These are phyloP conservation scores for Phialophora tarda DNA, from an alignment of 2,329 filamentous ascomycete species.

Conservation along the genomic window DNA sequence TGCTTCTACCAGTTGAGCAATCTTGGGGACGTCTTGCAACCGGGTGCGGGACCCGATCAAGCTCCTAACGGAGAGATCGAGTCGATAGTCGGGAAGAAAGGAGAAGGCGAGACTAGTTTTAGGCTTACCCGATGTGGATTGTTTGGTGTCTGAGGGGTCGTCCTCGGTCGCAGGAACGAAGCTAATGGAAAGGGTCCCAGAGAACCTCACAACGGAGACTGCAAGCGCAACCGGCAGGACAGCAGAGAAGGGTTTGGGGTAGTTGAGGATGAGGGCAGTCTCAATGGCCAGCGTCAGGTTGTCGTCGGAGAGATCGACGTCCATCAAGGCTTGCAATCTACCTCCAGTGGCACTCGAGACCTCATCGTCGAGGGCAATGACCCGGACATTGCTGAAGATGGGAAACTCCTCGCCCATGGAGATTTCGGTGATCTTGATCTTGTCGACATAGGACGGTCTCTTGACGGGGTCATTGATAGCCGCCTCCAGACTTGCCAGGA, in stretches of 20 bases:
- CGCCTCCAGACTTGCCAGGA: constrained; percentile 81
- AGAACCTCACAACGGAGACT: constrained; percentile 91
- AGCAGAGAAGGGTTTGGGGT: constrained; percentile 85
- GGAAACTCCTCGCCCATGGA: constrained; percentile 96
- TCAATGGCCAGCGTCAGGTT: constrained; percentile 94
- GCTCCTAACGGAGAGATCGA: constrained; percentile 68
- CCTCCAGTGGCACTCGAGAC: constrained; percentile 64
- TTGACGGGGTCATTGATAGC: constrained; percentile 85
- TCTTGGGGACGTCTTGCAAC: constrained; percentile 70
- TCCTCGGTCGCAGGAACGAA: constrained; percentile 73
- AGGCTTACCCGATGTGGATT: constrained; percentile 60
- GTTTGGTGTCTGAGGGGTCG: constrained; percentile 39
- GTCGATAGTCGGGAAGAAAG: constrained; percentile 70
- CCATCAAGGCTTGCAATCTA: constrained; percentile 89
- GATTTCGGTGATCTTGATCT: constrained; percentile 92
- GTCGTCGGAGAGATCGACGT: constrained; percentile 89
- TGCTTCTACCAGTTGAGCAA: constrained; percentile 68
- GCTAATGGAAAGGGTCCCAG: constrained; percentile 88
- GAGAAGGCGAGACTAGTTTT: constrained; percentile 90
- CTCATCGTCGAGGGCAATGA: constrained; percentile 75
- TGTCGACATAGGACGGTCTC: constrained; percentile 88
- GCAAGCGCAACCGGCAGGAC: constrained; percentile 89
- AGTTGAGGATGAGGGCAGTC: constrained; percentile 92
- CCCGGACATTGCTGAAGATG: constrained; percentile 96
- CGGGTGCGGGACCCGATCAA: constrained; percentile 67